These are phyloP conservation scores for Endoconidiophora laricicola DNA, from an alignment of 2,329 filamentous ascomycete species.

Conservation along the genomic window DNA sequence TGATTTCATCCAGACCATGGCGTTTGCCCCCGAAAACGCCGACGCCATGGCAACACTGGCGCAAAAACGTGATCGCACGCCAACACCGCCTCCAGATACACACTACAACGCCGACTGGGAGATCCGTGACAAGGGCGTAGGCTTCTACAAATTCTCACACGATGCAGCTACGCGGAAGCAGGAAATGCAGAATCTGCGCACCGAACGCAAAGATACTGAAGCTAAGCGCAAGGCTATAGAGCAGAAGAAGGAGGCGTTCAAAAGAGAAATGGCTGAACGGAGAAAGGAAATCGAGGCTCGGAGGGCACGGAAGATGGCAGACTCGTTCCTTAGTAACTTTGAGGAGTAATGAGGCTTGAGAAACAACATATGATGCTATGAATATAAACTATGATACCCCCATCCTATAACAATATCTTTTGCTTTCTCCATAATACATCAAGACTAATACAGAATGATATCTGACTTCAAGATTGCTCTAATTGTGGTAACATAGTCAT, in stretches of 20 bases:
- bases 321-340: slow-evolving; percentile 48
- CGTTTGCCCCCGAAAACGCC: slow-evolving; percentile 61
- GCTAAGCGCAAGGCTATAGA: slow-evolving; percentile 35
- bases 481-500: too few relatives aligned
- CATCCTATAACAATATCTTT: too few relatives aligned
- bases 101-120: slow-evolving; percentile 81
- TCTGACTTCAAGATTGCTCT: too few relatives aligned
- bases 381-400: not conserved
- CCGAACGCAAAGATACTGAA: slow-evolving; percentile 48
- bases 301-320: slow-evolving; percentile 50
- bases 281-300: slow-evolving; percentile 43
- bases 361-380: not conserved
- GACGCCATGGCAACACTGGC: slow-evolving; percentile 66
- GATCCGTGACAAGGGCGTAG: slow-evolving; percentile 72
- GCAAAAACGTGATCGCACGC: slow-evolving; percentile 56
- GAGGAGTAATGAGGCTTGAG: not conserved
- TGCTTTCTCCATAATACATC: too few relatives aligned
- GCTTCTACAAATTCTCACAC: slow-evolving; percentile 77
- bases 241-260: slow-evolving; percentile 40
- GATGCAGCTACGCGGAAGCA: slow-evolving; percentile 46
- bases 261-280: slow-evolving; percentile 46
- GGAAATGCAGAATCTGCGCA: slow-evolving; percentile 62
- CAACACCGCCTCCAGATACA: slow-evolving; percentile 60
- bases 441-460: too few relatives aligned
- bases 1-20: slow-evolving; percentile 65